Evolutionary conservation across 352 stramenopile genomes (phyloP).

Genomic region (Globisporangium echinulatum): DNA sequence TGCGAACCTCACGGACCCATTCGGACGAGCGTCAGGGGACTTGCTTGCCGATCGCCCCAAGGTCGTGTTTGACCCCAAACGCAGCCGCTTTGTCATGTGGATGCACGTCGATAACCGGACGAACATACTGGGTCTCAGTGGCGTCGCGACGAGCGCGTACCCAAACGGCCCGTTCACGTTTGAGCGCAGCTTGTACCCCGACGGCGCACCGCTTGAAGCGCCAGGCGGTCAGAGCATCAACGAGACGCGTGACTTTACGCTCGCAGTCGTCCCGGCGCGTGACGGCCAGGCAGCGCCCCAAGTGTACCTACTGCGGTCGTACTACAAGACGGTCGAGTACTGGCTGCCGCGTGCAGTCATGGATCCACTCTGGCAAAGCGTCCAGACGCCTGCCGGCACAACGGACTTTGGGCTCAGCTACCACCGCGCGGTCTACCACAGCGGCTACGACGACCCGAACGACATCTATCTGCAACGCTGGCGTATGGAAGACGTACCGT

Average conservation of each 20-base stretch:
- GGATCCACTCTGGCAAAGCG: conserved; percentile 95
- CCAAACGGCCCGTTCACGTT: conserved; percentile 92
- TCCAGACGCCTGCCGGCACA: conserved; percentile 62
- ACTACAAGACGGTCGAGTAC: conserved; percentile 95
- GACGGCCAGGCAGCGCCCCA: conserved; percentile 15
- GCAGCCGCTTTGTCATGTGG: conserved; percentile 94
- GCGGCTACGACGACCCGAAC: conserved; percentile 94
- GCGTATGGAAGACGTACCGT: conserved; percentile 91
- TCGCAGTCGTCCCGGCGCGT: conserved; percentile 37
- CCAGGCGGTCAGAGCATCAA: conserved; percentile 82
- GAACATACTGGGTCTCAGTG: conserved; percentile 85
- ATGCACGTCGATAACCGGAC: conserved; percentile 89
- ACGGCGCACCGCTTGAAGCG: conserved; percentile 66
- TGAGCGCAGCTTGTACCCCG: conserved; percentile 88
- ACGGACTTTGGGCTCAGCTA: conserved; percentile 94
- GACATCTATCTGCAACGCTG: conserved; percentile 97
- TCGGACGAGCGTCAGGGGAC: conserved; percentile 21
- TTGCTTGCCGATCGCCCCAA: conserved; percentile 86
- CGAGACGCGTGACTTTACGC: conserved; percentile 93
- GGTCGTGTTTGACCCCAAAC: conserved; percentile 87
- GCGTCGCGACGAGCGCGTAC: conserved; percentile 84
- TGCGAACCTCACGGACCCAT: conserved; percentile 90
- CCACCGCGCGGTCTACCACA: conserved; percentile 92
- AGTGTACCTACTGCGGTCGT: conserved; percentile 92
- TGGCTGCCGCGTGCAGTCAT: conserved; percentile 93